phyloP scores from a whole-genome alignment of 352 stramenopile genomes.

The Lagenidium giganteum region DNA sequence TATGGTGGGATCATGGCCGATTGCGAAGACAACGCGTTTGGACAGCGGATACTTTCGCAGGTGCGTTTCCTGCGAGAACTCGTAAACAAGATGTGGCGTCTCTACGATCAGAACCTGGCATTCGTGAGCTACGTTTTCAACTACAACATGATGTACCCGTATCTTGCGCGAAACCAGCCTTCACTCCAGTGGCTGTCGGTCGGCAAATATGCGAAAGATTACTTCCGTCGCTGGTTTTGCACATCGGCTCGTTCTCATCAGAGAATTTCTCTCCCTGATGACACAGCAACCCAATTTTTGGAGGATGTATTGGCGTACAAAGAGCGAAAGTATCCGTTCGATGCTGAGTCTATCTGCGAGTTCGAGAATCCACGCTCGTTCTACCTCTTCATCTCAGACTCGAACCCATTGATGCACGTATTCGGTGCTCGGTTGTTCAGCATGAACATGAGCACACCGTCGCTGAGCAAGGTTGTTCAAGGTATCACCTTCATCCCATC shows the following conservation, averaged over 20 bases:
- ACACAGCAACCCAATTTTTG: slow-evolving; percentile 40
- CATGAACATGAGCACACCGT: slow-evolving; percentile 39
- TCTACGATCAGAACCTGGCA: slow-evolving; percentile 54
- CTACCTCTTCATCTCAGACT: slow-evolving; percentile 56
- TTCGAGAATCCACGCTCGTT: slow-evolving; percentile 58
- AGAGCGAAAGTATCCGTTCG: slow-evolving; percentile 54
- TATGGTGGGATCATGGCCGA: slow-evolving; percentile 46
- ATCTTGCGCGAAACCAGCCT: slow-evolving; percentile 35
- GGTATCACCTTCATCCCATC: slow-evolving; percentile 44
- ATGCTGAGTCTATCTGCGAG: slow-evolving; percentile 44
- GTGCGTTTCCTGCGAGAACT: slow-evolving; percentile 34
- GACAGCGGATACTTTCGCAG: slow-evolving; percentile 31
- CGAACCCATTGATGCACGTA: slow-evolving; percentile 51
- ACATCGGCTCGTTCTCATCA: neutral
- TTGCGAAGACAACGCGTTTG: slow-evolving; percentile 38
- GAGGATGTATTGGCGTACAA: slow-evolving; percentile 55
- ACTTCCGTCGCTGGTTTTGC: slow-evolving; percentile 54
- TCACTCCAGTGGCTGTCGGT: slow-evolving; percentile 58
- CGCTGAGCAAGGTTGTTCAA: slow-evolving; percentile 24
- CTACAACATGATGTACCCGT: slow-evolving; percentile 43
- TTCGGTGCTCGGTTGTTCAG: slow-evolving; percentile 55
- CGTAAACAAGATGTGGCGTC: slow-evolving; percentile 44
- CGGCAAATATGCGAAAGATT: slow-evolving; percentile 55
- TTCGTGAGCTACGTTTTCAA: slow-evolving; percentile 54
- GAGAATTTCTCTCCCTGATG: slow-evolving; percentile 27